These are phyloP conservation scores for Populus euphratica DNA, from an alignment of 345 rosid genomes.

Conservation along the genomic window DNA sequence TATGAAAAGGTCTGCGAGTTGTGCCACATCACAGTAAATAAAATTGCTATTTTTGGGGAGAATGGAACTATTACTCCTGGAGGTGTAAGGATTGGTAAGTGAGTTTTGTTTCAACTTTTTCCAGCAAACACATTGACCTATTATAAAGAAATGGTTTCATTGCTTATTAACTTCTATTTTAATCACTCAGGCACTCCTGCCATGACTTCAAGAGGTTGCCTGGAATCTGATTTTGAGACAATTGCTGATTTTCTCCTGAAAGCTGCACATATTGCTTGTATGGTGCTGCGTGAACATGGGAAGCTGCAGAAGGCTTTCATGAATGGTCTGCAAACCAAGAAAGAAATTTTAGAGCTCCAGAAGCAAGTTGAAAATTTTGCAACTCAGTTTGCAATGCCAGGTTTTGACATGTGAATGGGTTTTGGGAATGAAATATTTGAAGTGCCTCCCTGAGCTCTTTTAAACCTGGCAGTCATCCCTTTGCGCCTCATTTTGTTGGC, in stretches of 20 bases:
- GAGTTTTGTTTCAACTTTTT: not conserved
- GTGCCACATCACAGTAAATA: slow-evolving; percentile 27
- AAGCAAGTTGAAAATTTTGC: slow-evolving; percentile 24
- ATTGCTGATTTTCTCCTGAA: slow-evolving; percentile 26
- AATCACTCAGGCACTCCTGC: slow-evolving; percentile 24
- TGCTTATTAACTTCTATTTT: not conserved
- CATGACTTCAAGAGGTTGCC: slow-evolving; percentile 34
- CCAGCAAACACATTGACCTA: not conserved
- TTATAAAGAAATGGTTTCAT: not conserved
- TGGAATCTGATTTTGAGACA: slow-evolving; percentile 25
- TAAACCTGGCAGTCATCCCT: not conserved
- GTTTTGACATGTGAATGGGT: slow-evolving; percentile 18
- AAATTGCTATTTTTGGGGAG: slow-evolving; percentile 26
- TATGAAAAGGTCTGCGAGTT: slow-evolving; percentile 29
- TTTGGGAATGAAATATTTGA: not conserved
- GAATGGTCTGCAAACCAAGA: slow-evolving; percentile 15
- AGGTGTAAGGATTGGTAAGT: slow-evolving; percentile 29
- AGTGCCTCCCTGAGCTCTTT: not conserved
- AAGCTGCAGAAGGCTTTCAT: slow-evolving; percentile 8
- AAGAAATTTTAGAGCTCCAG: slow-evolving; percentile 20
- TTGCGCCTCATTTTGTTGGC: not conserved
- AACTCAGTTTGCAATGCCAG: slow-evolving; percentile 30
- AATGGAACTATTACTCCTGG: slow-evolving; percentile 23
- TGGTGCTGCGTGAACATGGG: slow-evolving; percentile 19
- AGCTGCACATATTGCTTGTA: slow-evolving; percentile 17